Base-by-base conservation (phyloP, 441 rosid genomes). In the Gossypium gossypioides region DNA sequence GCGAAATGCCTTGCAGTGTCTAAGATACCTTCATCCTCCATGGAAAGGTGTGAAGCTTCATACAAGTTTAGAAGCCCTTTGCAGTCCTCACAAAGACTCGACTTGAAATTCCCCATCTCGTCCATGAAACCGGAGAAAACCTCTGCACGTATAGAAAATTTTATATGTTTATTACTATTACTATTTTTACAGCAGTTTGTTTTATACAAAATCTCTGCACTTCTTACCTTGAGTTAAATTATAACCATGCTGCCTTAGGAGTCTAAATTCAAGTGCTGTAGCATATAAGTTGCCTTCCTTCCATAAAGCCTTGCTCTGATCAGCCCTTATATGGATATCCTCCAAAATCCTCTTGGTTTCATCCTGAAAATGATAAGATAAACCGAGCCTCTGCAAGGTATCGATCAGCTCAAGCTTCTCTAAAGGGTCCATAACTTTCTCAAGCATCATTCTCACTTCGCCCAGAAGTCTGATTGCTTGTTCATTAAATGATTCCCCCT, bases 21-120 rank as follows among this genome's bases (percentile, higher is more conserved):
- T 57, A 81, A 42, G 13, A 81, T 72, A 3, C 55, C 70, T 27
- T 83, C 85, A 9, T 48, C 50, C 42, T 69, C 73, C 2, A 58
- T 67, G 1, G 62, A 13, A 9, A 75, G 72, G n/a, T 51, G 74
- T 0, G 89, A 82, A 0, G 86, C 86, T 57, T 85, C 87, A 0
- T 83, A 82, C 3, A 85, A 21, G 46, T 65, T 18, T 0, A 83
- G 46, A 24, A 78, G 2, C 40, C 40, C 40, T 34, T 34, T 34
- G 40, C 40, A 6, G 40, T 34, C 40, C 40, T 34, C 40, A 0
- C 9, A 15, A 25, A 52, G 58, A 54, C 65, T 2, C 6, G 74
- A 42, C 9, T 68, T 48, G 6, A 13, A 3, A 5, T 13, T 48
- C 12, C 52, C 52, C 4, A 48, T 15, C 52, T 65, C 75, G 6